Evolutionary conservation across 495 filamentous ascomycete genomes (phyloP), one percentile per base, ranked within the genome.

Genomic region (Penicillium simplicissimum): DNA sequence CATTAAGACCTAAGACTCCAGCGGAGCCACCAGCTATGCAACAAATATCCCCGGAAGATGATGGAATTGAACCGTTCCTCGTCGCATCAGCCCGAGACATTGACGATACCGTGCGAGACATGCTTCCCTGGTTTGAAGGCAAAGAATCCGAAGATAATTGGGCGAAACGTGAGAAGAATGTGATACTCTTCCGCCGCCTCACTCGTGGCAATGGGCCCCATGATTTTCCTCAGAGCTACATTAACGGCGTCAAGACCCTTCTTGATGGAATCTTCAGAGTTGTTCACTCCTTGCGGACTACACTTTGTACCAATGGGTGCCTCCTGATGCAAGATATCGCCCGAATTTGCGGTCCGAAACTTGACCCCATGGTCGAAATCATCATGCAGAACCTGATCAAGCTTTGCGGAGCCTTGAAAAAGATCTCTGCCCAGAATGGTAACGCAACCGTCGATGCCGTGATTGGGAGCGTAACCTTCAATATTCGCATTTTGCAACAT

Each of bases 111-210:
- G 85, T 96, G 64, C 84, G 83, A 42, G 85, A 87, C 11, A 96
- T 99, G 92, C 77, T 85, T 33, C 81, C 81, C 35, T 82, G 79
- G 67, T 98, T 98, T 65, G 92, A 97, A 63, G 94, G 93, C 40
- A 91, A 83, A 67, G 95, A 98, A 75, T 86, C 89, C 0, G 95
- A 98, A 67, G 81, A 88, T 28, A 98, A 98, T 67, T 98, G 95
- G 93, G 67, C 88, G 66, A 84, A 86, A 55, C 83, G 96, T 70
- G 94, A 97, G 65, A 88, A 93, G 76, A 88, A 82, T 67, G 80
- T 90, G 28, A 81, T 83, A 19, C 91, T 89, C 58, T 72, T 98
- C 10, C 87, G 94, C 33, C 84, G 87, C 62, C 79, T 98, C 17
- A 86, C 88, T 9, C 87, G 86, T 53, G 95, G 95, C 45, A 98